Conservation (phyloP, 2,329 filamentous ascomycete genomes). For the Leptographium flavum region DNA sequence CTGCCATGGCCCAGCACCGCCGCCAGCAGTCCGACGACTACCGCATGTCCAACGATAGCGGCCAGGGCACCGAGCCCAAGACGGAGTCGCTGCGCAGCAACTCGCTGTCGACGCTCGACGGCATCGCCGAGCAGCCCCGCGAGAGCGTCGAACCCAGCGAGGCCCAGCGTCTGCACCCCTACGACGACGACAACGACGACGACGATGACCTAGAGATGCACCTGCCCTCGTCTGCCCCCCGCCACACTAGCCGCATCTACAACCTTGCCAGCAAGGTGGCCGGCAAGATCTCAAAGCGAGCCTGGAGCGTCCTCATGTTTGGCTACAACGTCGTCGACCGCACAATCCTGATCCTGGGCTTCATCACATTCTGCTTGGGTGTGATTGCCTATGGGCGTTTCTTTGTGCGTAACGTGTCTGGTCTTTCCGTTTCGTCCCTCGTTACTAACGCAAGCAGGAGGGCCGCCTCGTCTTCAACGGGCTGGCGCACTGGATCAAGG, state of each 20-base stretch:
- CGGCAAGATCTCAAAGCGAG: conserved; percentile 37
- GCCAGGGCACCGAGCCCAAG: conserved; percentile 58
- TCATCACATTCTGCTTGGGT: conserved; percentile 57
- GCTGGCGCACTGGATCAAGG: conserved; percentile 87
- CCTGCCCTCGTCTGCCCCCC: conserved; percentile 15
- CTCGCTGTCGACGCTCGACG: conserved; percentile 45
- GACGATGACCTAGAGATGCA: conserved; percentile 27
- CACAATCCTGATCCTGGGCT: conserved; percentile 64
- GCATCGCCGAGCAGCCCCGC: conserved; percentile 17
- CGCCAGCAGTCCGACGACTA: conserved; percentile 18
- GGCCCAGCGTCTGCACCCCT: conserved; percentile 18
- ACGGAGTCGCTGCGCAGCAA: conserved; percentile 53
- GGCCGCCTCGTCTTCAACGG: conserved; percentile 62
- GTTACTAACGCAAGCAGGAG: conserved; percentile 31
- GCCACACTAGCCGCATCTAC: conserved; percentile 33
- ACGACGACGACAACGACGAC: conserved; percentile 24
- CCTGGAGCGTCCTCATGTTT: conserved; percentile 42
- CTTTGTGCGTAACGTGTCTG: conserved; percentile 70
- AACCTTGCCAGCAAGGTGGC: conserved; percentile 40
- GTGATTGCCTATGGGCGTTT: conserved; percentile 68
- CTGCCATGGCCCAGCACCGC: conserved; percentile 36
- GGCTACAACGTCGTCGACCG: conserved; percentile 60
- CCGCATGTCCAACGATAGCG: conserved; percentile 56
- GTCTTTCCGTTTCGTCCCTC: no score
- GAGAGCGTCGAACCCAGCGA: conserved; percentile 29